Percentiles rank a stretch among this genome's conserved stretches.
phyloP scores from a whole-genome alignment of 2,329 filamentous ascomycete species.

The Neofusicoccum kwambonambiense region DNA sequence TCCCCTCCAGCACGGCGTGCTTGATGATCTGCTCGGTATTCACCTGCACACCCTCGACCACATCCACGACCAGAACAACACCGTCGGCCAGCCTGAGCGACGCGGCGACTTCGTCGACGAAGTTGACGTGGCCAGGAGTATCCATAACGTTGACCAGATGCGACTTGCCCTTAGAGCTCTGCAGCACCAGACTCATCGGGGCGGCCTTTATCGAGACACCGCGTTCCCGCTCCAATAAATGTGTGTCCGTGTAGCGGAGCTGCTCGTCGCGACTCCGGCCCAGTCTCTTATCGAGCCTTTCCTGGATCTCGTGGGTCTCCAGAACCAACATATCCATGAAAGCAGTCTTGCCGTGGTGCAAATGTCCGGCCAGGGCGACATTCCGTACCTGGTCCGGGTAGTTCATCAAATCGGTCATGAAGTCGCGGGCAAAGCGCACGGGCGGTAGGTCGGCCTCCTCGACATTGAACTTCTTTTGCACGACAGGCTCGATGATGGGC shows the following conservation, averaged over 20 bases:
- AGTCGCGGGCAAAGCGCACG: slow-evolving; percentile 82
- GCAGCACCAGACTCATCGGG: slow-evolving; percentile 90
- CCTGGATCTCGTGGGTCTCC: slow-evolving; percentile 86
- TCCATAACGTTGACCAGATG: slow-evolving; percentile 94
- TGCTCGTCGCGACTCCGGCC: slow-evolving; percentile 85
- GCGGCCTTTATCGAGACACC: slow-evolving; percentile 89
- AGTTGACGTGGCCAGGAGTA: slow-evolving; percentile 97
- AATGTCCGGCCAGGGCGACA: slow-evolving; percentile 83
- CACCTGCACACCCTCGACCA: slow-evolving; percentile 97
- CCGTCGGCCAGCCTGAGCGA: slow-evolving; percentile 86
- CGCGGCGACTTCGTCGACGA: slow-evolving; percentile 93
- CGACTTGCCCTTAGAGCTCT: slow-evolving; percentile 86
- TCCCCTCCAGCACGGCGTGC: slow-evolving; percentile 84
- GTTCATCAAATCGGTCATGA: slow-evolving; percentile 95
- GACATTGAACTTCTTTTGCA: slow-evolving; percentile 93
- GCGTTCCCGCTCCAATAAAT: slow-evolving; percentile 82
- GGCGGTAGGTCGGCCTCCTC: slow-evolving; percentile 88
- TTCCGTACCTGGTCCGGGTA: slow-evolving; percentile 94
- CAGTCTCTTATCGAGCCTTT: slow-evolving; percentile 74
- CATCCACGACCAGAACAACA: slow-evolving; percentile 89
- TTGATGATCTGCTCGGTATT: slow-evolving; percentile 98
- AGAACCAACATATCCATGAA: slow-evolving; percentile 98
- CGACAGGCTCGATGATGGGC: slow-evolving; percentile 89
- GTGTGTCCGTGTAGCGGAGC: slow-evolving; percentile 90
- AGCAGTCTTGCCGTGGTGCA: slow-evolving; percentile 97